These are phyloP conservation scores for Ochetophila trinervis DNA, from an alignment of 306 rosid genomes.

Conservation along the genomic window DNA sequence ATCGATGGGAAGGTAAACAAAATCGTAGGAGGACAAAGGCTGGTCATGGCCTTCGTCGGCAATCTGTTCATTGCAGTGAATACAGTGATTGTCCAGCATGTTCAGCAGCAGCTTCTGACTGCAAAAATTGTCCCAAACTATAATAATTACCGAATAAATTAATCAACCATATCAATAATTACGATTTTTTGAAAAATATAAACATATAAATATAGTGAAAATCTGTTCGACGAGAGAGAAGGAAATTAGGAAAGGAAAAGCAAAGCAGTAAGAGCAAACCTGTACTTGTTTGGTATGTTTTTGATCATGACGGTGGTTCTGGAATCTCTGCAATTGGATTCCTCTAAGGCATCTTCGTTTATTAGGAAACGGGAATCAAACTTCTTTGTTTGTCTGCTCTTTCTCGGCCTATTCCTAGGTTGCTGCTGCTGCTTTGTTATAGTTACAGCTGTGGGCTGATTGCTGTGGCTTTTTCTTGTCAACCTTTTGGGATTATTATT, in stretches of 20 bases:
- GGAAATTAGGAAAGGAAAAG: not conserved
- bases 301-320: slow-evolving; percentile 94
- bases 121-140: slow-evolving; percentile 12
- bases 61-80: slow-evolving; percentile 78
- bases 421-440: slow-evolving; percentile 22
- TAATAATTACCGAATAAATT: not conserved
- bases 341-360: slow-evolving; percentile 47
- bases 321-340: slow-evolving; percentile 46
- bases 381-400: slow-evolving; percentile 57
- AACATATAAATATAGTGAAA: not conserved
- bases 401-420: slow-evolving; percentile 41
- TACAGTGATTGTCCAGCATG: slow-evolving; percentile 97
- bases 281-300: slow-evolving; percentile 97
- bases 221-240: not conserved
- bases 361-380: slow-evolving; percentile 58
- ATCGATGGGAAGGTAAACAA: slow-evolving; percentile 94
- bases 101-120: slow-evolving; percentile 84
- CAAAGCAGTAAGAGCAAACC: slow-evolving; percentile 30
- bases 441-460: not conserved
- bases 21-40: slow-evolving; percentile 79
- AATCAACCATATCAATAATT: not conserved
- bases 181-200: not conserved
- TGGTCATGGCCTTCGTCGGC: slow-evolving; percentile 40
- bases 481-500: slow-evolving; percentile 15
- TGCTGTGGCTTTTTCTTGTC: slow-evolving; percentile 15